A percentile compares a stretch with the other conserved stretches of the same genome.
Evolutionary conservation across 495 filamentous ascomycete species (phyloP).

Genomic region (Podospora anserina): DNA sequence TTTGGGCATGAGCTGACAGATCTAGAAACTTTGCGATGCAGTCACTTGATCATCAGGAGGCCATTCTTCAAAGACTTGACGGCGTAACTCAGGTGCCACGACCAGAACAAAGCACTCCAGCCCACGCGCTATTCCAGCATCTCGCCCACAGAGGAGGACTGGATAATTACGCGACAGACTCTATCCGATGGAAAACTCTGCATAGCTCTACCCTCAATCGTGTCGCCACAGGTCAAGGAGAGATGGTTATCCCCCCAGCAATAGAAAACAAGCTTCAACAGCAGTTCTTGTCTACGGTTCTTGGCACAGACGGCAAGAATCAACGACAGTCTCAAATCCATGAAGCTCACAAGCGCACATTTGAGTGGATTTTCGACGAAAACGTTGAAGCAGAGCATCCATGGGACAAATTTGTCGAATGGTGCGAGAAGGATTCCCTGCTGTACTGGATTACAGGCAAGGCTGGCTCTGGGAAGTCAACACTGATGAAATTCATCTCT

Average conservation of each 20-base stretch:
- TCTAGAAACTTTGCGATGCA: background rate
- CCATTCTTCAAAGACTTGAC: background rate
- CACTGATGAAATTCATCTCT: background rate
- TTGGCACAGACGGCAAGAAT: background rate
- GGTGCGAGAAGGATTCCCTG: background rate
- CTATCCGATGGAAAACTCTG: no score
- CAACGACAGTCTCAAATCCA: background rate
- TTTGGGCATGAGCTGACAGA: background rate
- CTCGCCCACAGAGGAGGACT: no score
- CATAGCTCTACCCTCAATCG: no score
- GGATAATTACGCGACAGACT: no score
- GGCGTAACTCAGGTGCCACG: no score
- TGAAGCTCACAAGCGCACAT: background rate
- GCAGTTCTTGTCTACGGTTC: background rate
- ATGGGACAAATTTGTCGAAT: background rate
- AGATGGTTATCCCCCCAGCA: no score
- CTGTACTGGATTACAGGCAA: conserved; percentile 1
- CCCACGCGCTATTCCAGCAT: no score
- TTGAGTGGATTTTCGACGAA: background rate
- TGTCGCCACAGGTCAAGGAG: no score
- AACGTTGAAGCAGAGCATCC: background rate
- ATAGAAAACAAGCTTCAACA: background rate
- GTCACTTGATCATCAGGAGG: background rate
- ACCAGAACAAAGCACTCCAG: no score
- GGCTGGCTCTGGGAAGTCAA: background rate